Base-by-base conservation (phyloP, 1,284 basidiomycete species). In the Austroboletus niveus region DNA sequence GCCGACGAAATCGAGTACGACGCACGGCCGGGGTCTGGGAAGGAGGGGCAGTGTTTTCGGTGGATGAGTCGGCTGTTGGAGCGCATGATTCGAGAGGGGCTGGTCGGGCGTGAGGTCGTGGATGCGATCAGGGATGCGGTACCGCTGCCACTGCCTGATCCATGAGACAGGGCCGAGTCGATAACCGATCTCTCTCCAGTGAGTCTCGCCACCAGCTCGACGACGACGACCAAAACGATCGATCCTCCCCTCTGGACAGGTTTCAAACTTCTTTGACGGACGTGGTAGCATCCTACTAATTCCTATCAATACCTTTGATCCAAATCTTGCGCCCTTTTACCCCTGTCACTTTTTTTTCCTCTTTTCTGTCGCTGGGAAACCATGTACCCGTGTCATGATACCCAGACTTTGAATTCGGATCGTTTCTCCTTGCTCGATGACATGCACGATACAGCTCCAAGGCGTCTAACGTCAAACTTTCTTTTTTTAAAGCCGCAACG, bases 1-100 rank as follows among this genome's bases (percentile, higher is more conserved):
- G 65, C 65, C 2, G 65, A 66, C 5, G 63, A 68, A 8, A 35
- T 68, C 24, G 60, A 48, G 40, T 64, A 64, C 8, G 50, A 49
- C 1, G 48, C 15, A 17, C 47, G 36, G 15, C n/a, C 43, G 24
- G 20, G 24, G 34, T 11, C 11, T 12, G 34, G 12, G 1, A 53
- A 45, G 5, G 60, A 54, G 45, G 60, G 34, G 3, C 43, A 58
- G 48, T 42, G 51, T 27, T 9, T 30, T n/a, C 14, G 34, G 8
- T 63, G 62, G 62, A 68, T 60, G 60, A 29, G 45, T 6, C n/a
- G 24, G 30, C 22, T 66, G 40, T 15, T 63, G 45, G 46, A 62
- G 30, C 48, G 35, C 38, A 65, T 65, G 62, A 8, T 41, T 1
- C 29, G 9, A 5, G 52, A 53, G 32, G 50, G 22, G 2, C 20